Percentiles rank a stretch among this genome's conserved stretches.
Evolutionary conservation across 129 eudicot species (phyloP).

Genomic region (Cynara cardunculus): DNA sequence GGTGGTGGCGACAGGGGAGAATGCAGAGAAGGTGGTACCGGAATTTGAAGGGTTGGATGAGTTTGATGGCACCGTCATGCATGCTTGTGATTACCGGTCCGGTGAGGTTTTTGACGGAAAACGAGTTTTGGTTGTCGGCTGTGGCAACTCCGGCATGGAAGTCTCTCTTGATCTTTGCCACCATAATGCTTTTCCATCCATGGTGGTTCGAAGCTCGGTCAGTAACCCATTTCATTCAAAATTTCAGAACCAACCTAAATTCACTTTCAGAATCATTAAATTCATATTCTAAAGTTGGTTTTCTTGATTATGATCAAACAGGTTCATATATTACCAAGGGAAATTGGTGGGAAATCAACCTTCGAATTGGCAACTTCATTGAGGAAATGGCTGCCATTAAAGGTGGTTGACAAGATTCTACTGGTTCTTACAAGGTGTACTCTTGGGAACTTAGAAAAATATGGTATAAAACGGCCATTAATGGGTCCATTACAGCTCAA

Average conservation of each 20-base stretch:
- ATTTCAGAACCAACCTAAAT: neutral
- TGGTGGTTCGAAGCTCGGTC: conserved; percentile 95
- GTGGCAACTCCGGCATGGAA: conserved; percentile 99
- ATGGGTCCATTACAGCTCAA: conserved; percentile 79
- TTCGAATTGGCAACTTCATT: conserved; percentile 57
- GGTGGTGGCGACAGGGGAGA: conserved; percentile 95
- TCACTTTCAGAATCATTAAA: neutral
- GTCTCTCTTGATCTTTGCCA: conserved; percentile 93
- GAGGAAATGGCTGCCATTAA: conserved; percentile 72
- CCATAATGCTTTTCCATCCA: conserved; percentile 66
- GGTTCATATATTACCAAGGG: conserved; percentile 97
- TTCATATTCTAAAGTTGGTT: neutral
- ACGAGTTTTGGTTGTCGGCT: conserved; percentile 76
- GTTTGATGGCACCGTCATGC: conserved; percentile 70
- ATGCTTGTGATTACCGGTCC: conserved; percentile 87
- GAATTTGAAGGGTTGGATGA: conserved; percentile 66
- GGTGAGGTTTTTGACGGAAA: conserved; percentile 63
- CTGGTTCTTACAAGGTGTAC: conserved; percentile 43
- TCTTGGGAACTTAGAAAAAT: conserved; percentile 74
- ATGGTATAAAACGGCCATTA: conserved; percentile 80
- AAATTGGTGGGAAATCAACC: conserved; percentile 77
- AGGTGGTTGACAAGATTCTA: conserved; percentile 61
- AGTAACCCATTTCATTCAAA: conserved; percentile 12
- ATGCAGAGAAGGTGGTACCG: conserved; percentile 88
- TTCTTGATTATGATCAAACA: conserved; percentile 18